These are phyloP conservation scores for Mitragyna speciosa DNA, from an alignment of 257 asterid genomes.

Conservation along the genomic window DNA sequence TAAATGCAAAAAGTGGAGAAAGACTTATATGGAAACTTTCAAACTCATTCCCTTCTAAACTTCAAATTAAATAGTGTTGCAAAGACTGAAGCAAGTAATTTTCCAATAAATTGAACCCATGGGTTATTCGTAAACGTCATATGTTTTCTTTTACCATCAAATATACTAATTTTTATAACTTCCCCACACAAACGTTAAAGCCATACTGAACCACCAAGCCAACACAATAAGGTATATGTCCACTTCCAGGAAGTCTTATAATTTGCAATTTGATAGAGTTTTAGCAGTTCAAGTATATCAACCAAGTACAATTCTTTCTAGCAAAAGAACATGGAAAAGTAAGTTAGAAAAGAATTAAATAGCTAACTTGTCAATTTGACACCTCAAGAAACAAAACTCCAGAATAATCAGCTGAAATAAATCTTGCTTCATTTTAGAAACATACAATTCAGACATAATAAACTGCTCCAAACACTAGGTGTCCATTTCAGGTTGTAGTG, in stretches of 20 bases:
- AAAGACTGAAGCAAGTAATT: not conserved
- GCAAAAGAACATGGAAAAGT: not conserved
- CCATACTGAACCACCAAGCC: not conserved
- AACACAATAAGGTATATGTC: not conserved
- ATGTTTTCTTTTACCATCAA: not conserved
- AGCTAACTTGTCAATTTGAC: not conserved
- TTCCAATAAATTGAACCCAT: not conserved
- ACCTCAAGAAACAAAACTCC: not conserved
- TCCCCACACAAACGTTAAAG: not conserved
- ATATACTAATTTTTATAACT: not conserved
- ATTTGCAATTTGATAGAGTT: not conserved
- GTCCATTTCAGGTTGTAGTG: no score
- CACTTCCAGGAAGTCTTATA: not conserved
- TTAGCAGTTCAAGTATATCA: not conserved
- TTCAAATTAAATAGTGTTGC: not conserved
- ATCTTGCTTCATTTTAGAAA: not conserved
- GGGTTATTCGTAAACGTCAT: not conserved
- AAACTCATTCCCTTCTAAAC: conserved; percentile 2
- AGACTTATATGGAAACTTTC: not conserved
- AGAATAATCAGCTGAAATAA: not conserved
- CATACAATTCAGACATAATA: not conserved
- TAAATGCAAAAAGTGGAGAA: no score
- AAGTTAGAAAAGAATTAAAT: not conserved
- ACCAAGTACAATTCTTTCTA: not conserved
- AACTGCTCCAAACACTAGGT: not conserved